A percentile compares a stretch with the other conserved stretches of the same genome.
These are phyloP conservation scores for Saccharomycopsis hybrid DNA, from an alignment of 1,139 yeast species.

Conservation along the genomic window DNA sequence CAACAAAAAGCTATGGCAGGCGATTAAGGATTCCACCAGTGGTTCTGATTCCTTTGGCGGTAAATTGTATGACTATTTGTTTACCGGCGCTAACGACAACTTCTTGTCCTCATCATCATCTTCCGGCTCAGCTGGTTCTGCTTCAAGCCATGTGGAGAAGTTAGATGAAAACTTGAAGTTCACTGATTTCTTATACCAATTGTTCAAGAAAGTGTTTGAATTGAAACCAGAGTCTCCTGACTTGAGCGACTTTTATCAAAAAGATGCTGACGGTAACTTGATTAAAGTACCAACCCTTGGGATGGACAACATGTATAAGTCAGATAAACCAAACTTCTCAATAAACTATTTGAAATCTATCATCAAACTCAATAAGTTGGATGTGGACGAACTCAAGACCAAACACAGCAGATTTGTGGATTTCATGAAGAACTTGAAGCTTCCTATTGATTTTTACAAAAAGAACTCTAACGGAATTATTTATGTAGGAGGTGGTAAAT, in stretches of 20 bases:
- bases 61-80: slow-evolving; percentile 15
- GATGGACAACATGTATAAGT: slow-evolving; percentile 8
- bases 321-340: slow-evolving; percentile 4
- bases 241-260: slow-evolving; percentile 8
- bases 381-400: slow-evolving; percentile 9
- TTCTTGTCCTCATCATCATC: too few relatives aligned
- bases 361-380: slow-evolving; percentile 3
- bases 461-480: slow-evolving; percentile 42
- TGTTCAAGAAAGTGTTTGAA: slow-evolving; percentile 13
- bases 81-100: not conserved
- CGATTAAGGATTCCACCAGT: slow-evolving; percentile 4
- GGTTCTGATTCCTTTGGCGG: slow-evolving; percentile 3
- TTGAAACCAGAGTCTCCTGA: slow-evolving; percentile 13
- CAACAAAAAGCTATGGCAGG: slow-evolving; percentile 15
- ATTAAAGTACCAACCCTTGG: slow-evolving; percentile 13
- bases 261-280: slow-evolving; percentile 5
- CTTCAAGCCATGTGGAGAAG: not conserved
- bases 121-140: too few relatives aligned
- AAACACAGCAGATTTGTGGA: slow-evolving; percentile 9
- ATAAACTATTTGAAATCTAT: slow-evolving; percentile 11
- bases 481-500: slow-evolving; percentile 57
- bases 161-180: slow-evolving; percentile 3
- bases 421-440: slow-evolving; percentile 5
- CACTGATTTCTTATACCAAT: slow-evolving; percentile 5
- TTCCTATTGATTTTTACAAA: slow-evolving; percentile 15